phyloP scores from a whole-genome alignment of 139 green algal species.

The Desmodesmus armatus region DNA sequence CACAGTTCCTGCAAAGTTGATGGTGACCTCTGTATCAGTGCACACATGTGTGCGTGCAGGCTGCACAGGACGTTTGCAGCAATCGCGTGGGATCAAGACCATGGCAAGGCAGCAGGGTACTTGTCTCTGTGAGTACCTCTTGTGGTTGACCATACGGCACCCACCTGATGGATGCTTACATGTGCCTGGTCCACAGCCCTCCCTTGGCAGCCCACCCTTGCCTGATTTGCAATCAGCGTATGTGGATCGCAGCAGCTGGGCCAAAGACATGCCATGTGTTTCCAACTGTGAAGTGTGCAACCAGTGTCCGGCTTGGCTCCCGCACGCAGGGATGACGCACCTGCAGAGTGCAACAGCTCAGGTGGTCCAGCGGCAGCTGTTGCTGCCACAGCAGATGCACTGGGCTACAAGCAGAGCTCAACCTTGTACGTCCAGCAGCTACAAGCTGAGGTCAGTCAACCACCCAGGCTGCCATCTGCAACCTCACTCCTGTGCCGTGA shows the following conservation, averaged over 20 bases:
- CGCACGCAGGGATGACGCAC: not conserved
- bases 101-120: not conserved
- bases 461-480: slow-evolving; percentile 17
- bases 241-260: no score
- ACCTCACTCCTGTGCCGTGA: no score
- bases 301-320: no score
- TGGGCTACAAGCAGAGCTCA: slow-evolving; percentile 3
- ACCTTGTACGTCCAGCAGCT: slow-evolving; percentile 16
- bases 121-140: slow-evolving; percentile 22
- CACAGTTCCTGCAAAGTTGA: not conserved
- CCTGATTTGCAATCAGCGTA: no score
- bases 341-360: not conserved
- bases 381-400: not conserved
- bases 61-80: not conserved
- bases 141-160: no score
- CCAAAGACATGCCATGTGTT: no score
- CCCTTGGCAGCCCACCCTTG: no score
- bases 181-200: no score
- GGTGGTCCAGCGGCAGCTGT: not conserved
- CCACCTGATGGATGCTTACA: no score
- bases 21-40: no score
- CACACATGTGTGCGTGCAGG: no score
- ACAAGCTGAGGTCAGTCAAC: not conserved
- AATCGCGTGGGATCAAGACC: not conserved
- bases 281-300: no score